phyloP scores from a whole-genome alignment of 1,284 basidiomycete species.

The Sanghuangporus weigelae region DNA sequence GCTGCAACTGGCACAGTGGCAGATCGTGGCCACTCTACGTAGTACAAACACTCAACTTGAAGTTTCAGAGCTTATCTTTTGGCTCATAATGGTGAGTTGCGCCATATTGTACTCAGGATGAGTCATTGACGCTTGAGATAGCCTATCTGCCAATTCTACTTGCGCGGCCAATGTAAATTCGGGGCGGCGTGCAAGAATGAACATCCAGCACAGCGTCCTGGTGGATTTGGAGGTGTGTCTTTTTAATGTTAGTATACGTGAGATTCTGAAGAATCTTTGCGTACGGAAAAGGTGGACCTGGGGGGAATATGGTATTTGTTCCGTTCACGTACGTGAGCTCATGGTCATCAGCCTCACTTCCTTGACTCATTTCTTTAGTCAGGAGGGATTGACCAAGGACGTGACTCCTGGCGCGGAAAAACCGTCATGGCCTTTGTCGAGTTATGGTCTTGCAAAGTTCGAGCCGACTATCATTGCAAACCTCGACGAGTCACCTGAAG shows the following conservation, averaged over 20 bases:
- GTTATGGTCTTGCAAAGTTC: constrained; percentile 73
- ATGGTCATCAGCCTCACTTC: neutral
- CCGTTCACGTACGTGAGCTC: constrained; percentile 37
- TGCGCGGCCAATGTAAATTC: constrained; percentile 65
- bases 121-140: constrained; percentile 14
- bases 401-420: constrained; percentile 56
- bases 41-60: neutral
- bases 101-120: neutral
- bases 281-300: neutral
- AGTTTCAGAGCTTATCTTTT: neutral
- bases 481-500: constrained; percentile 77
- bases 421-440: constrained; percentile 80
- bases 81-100: neutral
- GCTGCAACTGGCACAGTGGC: too few relatives aligned
- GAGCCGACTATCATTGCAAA: constrained; percentile 67
- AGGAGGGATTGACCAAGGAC: constrained; percentile 57
- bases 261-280: neutral
- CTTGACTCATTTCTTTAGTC: constrained; percentile 31
- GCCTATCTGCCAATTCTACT: constrained; percentile 56
- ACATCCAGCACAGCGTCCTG: constrained; percentile 41
- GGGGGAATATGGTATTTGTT: constrained; percentile 21
- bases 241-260: neutral
- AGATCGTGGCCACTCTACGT: neutral
- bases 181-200: constrained; percentile 66
- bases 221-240: constrained; percentile 33